Evolutionary conservation across 2,329 filamentous ascomycete species (phyloP), one percentile per base, ranked within the genome.

Genomic region (Sclerotinia glacialis): DNA sequence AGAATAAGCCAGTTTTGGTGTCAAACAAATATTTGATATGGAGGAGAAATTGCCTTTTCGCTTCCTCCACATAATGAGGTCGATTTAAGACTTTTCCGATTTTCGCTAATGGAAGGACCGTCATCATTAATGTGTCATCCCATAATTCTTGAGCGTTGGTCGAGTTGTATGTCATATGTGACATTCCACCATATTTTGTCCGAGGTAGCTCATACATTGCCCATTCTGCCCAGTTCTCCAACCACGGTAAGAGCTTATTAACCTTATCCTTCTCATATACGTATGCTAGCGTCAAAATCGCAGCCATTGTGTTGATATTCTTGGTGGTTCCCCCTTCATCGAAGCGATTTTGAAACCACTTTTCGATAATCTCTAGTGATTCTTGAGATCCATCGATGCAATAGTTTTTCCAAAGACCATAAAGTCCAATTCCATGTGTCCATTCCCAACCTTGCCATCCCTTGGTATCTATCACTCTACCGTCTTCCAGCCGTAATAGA

Each of bases 51-150:
- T 93, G 91, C 9, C 85, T 81, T 79, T 92, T 92, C 14, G 90
- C 90, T 78, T 94, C 91, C 52, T 86, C 88, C 34, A 93, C 81
- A 75, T 94, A 94, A 71, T 89, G 84, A 0, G 89, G 88, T 1
- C 90, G 81, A 68, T 85, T 81, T 3, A 94, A 82, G 5, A 92
- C 80, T 66, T 87, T 83, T 0, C 91, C 91, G 68, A 74, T 72
- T 79, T 93, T 93, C 23, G 90, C 90, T 23, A 93, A 81, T 1
- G 91, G 91, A 78, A 93, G 79, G 7, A 92, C 90, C 0, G 89
- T 93, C 91, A 94, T 94, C 90, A 94, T 93, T 54, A 94, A 81
- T 7, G 91, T 94, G 76, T 94, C 91, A 71, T 93, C 91, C 91
- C 91, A 94, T 28, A 93, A 81, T 79, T 93, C 89, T 76, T 91